Base-by-base conservation (phyloP, 148 eudicot genomes). In the Rhododendron simsii region DNA sequence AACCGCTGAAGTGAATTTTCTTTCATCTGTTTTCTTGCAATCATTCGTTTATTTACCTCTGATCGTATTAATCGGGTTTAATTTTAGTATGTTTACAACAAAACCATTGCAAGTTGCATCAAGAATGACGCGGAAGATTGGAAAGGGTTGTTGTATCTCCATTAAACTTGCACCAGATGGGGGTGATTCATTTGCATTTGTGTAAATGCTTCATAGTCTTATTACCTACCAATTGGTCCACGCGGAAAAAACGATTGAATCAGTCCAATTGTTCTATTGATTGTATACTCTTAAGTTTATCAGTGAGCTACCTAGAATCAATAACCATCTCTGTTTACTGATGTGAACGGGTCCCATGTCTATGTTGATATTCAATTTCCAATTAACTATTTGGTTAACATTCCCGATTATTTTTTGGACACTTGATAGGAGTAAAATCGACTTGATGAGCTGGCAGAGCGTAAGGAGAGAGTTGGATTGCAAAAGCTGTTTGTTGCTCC, bases 71-170 rank as follows among this genome's bases (percentile, higher is more conserved):
- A 51, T 28, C 37, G 69, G 78, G 85, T 39, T 73, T n/a, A n/a
- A n/a, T n/a, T 28, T 69, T 69, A 37, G 51, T 87, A 79, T 26
- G 35, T 33, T 80, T 84, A 67, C 37, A 33, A 55, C 81, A 55
- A 82, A 33, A 81, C 33, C n/a, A 13, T 18, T 85, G 81, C 87
- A 86, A 84, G 85, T 84, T 88, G 83, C 90, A 87, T 89, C 79
- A 89, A 86, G 51, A 75, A 81, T 81, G 84, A 30, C 63, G 16
- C 59, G 45, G 83, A 65, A 83, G 74, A 80, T 76, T 57, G 63
- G 18, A 57, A 57, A 18, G 78, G 80, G 78, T 79, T 84, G 50
- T 87, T 81, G 71, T 20, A 16, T 63, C 28, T 5, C 45, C 78
- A 7, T 18, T 81, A 23, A 63, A 55, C 13, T 44, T 76, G 78